A percentile compares a stretch with the other conserved stretches of the same genome.
These are phyloP conservation scores for Elsinoe necatrix DNA, from an alignment of 2,329 filamentous ascomycete species.

Conservation along the genomic window DNA sequence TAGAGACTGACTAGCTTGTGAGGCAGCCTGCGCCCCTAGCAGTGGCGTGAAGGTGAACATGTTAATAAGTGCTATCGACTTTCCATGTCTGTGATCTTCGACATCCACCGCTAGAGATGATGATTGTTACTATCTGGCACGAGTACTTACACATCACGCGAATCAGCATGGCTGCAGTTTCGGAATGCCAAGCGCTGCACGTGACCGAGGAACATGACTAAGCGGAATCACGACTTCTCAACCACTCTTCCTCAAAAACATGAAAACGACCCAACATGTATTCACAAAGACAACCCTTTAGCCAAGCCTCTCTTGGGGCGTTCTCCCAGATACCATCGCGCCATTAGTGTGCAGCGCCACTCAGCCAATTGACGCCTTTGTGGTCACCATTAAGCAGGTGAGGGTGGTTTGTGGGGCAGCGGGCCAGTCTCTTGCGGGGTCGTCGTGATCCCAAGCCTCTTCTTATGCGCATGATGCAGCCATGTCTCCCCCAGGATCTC, in stretches of 20 bases:
- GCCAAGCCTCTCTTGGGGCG: background rate
- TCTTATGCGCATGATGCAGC: slow-evolving; percentile 10
- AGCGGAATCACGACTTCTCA: background rate
- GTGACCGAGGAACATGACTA: background rate
- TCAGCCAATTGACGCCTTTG: background rate
- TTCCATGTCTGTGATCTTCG: background rate
- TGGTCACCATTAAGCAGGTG: background rate
- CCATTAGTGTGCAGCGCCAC: background rate
- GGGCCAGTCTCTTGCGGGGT: background rate
- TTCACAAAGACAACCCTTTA: background rate
- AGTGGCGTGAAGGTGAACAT: slow-evolving; percentile 98
- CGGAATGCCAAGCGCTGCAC: background rate
- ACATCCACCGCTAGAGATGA: background rate
- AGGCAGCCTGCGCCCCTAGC: slow-evolving; percentile 81
- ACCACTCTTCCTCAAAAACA: no score
- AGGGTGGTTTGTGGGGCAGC: background rate
- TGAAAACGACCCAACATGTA: no score
- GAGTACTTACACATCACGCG: background rate
- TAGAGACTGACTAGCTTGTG: slow-evolving; percentile 84
- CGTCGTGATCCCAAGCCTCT: slow-evolving; percentile 4
- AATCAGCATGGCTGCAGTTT: background rate
- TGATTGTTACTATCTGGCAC: background rate
- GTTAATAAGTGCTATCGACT: background rate
- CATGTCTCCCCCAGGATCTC: slow-evolving; percentile 13
- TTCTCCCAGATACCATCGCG: background rate